Evolutionary conservation across 768 basidiomycete genomes (phyloP), one percentile per base, ranked within the genome.

Genomic region (Thelephora aurantiotincta): DNA sequence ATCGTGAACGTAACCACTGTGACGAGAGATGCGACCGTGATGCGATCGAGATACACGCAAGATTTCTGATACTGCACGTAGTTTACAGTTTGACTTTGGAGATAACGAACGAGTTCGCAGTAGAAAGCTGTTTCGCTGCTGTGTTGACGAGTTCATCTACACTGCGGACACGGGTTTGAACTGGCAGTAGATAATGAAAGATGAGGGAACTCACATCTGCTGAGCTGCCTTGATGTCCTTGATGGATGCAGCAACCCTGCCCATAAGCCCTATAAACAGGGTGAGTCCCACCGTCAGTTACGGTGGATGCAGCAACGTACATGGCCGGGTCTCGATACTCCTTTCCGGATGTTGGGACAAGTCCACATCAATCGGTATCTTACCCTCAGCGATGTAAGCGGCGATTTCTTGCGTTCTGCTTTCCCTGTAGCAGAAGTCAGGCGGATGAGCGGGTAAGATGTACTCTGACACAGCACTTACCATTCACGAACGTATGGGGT

Each of bases 171-270:
- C 12, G n/a, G 33, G 50, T 20, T 47, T 56, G n/a, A 60, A 38
- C 22, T 44, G 5, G 5, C 46, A 44, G 54, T 6, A 33, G 42
- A 19, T 23, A 41, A 22, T 48, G 45, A 36, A 18, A 44, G 34
- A 37, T 30, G 22, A 33, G 16, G 35, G 19, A 19, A 65, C 79
- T 61, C 55, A 85, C 83, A 93, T 93, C 50, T 76, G 75, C 60
- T 81, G 84, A 4, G 90, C 91, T 1, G 88, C 80, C 58, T 86
- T 82, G 58, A 93, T 77, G 38, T 89, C 84, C 76, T 74, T 68
- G 51, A 87, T 80, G 19, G 79, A 72, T 19, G 75, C 84, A 20
- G 82, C 84, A 1, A 85, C 81, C 52, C 76, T 80, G 16, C 84
- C 84, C 81, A 85, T 86, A 18, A 86, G 60, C 80, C 80, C 82